Conservation (phyloP, 352 stramenopile species). For the Halophytophthora batemanensis region DNA sequence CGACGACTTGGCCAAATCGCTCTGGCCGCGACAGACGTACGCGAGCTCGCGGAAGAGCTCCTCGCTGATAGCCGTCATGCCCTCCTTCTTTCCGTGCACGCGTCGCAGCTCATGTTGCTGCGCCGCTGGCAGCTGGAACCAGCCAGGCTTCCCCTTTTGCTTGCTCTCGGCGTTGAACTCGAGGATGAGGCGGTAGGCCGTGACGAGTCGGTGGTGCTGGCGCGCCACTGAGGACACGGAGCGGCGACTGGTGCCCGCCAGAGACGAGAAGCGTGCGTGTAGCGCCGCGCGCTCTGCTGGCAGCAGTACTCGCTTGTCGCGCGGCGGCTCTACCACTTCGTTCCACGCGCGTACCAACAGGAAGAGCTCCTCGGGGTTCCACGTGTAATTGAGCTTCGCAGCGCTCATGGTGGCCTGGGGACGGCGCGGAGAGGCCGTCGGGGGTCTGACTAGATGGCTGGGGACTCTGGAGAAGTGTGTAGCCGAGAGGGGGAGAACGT, state of each 20-base stretch:
- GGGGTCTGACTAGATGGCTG: not conserved
- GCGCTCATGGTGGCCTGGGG: not conserved
- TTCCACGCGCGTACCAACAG: slow-evolving; percentile 31
- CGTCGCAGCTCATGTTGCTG: slow-evolving; percentile 30
- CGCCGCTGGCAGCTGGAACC: slow-evolving; percentile 28
- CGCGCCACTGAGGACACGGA: slow-evolving; percentile 25
- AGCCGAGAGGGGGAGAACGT: too few species aligned
- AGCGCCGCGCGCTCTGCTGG: slow-evolving; percentile 18
- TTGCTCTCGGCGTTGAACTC: slow-evolving; percentile 23
- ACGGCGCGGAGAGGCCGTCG: too few species aligned
- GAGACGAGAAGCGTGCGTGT: slow-evolving; percentile 28
- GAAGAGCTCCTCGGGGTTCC: slow-evolving; percentile 24
- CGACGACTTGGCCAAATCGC: not conserved
- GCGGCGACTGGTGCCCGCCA: slow-evolving; percentile 8
- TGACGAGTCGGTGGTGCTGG: slow-evolving; percentile 29
- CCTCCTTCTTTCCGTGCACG: slow-evolving; percentile 22
- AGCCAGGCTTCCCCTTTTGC: slow-evolving; percentile 9
- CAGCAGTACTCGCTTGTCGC: slow-evolving; percentile 22
- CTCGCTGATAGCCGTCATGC: slow-evolving; percentile 18
- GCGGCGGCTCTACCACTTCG: slow-evolving; percentile 22
- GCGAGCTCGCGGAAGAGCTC: slow-evolving; percentile 27
- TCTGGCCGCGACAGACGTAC: slow-evolving; percentile 19
- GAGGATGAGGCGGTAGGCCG: slow-evolving; percentile 30
- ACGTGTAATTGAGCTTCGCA: slow-evolving; percentile 19
- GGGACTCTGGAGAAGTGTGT: not conserved